Percentiles rank a stretch among this genome's conserved stretches.
Evolutionary conservation across 164 flowering plant species (phyloP).

Genomic region (Umbilicus rupestris): DNA sequence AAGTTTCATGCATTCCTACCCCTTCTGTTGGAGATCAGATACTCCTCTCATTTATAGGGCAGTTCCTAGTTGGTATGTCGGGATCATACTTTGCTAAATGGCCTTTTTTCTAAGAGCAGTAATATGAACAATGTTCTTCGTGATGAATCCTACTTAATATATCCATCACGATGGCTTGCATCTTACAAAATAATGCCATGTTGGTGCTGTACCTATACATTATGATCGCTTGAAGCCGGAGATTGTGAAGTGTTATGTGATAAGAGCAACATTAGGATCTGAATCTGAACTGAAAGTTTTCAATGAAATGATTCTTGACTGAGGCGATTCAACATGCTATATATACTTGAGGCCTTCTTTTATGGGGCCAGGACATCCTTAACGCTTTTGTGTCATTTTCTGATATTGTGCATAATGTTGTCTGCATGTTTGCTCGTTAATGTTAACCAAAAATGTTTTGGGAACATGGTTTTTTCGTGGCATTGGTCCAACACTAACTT

Average conservation of each 20-base stretch:
- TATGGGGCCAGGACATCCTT: not conserved
- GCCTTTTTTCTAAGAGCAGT: not conserved
- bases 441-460: not conserved
- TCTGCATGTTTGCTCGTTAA: not conserved
- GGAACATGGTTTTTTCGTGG: not conserved
- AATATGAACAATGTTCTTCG: not conserved
- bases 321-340: not conserved
- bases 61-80: constrained; percentile 86
- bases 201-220: not conserved
- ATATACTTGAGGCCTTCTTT: not conserved
- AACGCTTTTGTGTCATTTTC: not conserved
- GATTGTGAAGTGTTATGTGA: not conserved
- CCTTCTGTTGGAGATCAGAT: constrained; percentile 94
- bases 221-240: not conserved
- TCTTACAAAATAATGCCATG: not conserved
- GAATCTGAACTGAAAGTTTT: not conserved
- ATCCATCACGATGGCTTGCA: not conserved
- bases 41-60: constrained; percentile 97
- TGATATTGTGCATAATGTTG: not conserved
- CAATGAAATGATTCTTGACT: not conserved
- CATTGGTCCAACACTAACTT: no score
- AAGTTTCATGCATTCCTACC: constrained; percentile 72
- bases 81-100: not conserved
- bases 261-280: not conserved
- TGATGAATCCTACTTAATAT: not conserved